Conservation (phyloP, 2,329 filamentous ascomycete genomes). For the Xylaria multiplex region DNA sequence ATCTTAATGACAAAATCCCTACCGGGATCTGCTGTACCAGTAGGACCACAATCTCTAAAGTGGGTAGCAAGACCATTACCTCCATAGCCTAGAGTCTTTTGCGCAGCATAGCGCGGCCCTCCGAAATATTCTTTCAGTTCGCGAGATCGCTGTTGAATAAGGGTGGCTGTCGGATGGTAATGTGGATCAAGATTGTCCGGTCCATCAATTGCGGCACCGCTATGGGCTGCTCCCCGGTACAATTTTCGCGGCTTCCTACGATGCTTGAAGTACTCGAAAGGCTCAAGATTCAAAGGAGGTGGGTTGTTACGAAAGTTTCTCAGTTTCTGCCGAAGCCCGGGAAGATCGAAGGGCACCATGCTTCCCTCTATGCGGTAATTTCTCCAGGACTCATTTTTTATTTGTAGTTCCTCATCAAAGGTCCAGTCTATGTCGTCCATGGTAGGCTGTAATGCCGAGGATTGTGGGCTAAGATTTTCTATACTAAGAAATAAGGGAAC, state of each 20-base stretch:
- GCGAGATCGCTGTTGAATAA: background rate
- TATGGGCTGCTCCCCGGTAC: background rate
- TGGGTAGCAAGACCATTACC: slow-evolving; percentile 29
- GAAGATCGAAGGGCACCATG: too few species aligned
- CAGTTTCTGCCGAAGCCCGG: too few species aligned
- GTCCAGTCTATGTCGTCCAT: too few species aligned
- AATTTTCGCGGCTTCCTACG: background rate
- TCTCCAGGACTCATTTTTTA: slow-evolving; percentile 3
- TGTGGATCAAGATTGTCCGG: background rate
- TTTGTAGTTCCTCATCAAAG: background rate
- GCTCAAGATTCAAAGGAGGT: background rate
- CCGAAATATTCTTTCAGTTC: slow-evolving; percentile 4
- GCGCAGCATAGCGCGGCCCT: slow-evolving; percentile 1
- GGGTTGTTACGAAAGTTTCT: too few species aligned
- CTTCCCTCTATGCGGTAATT: background rate
- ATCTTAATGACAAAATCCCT: slow-evolving; percentile 38
- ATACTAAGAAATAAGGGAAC: too few species aligned
- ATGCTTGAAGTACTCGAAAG: background rate
- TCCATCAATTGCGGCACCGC: background rate
- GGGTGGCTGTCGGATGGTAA: fast-evolving
- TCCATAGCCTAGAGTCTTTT: slow-evolving; percentile 18
- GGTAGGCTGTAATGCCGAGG: too few species aligned
- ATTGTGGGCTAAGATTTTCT: too few species aligned
- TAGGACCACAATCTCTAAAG: slow-evolving; percentile 17
- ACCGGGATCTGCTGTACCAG: background rate